phyloP scores from a whole-genome alignment of 495 filamentous ascomycete genomes.

The Xylona heveae region DNA sequence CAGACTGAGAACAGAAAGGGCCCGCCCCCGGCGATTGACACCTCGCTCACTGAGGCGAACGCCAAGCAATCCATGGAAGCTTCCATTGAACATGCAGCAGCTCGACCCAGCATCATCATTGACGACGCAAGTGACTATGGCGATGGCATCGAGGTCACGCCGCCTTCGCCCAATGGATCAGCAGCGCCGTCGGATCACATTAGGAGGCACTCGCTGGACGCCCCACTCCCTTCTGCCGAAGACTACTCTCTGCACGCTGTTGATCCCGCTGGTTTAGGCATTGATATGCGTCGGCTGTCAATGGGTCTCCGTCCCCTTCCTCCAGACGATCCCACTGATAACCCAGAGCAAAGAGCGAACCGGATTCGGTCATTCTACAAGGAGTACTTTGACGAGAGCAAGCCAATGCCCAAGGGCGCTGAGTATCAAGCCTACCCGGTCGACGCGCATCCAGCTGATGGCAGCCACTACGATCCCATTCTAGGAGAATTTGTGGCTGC shows the following conservation, averaged over 20 bases:
- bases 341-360: constrained; percentile 86
- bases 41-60: constrained; percentile 5
- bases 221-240: background rate
- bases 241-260: too few species aligned
- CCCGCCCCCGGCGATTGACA: constrained; percentile 7
- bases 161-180: constrained; percentile 13
- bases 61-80: constrained; percentile 17
- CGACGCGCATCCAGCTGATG: constrained; percentile 23
- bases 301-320: constrained; percentile 87
- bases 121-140: constrained; percentile 40
- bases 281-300: constrained; percentile 52
- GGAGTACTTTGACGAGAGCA: constrained; percentile 89
- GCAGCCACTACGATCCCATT: constrained; percentile 46
- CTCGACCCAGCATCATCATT: constrained; percentile 7
- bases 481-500: constrained; percentile 55
- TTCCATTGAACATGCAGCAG: constrained; percentile 6
- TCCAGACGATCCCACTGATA: constrained; percentile 63
- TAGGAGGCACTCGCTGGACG: background rate
- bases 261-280: constrained; percentile 21
- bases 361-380: constrained; percentile 97
- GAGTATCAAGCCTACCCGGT: constrained; percentile 30
- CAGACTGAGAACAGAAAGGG: constrained; percentile 4
- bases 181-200: too few species aligned
- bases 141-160: constrained; percentile 32
- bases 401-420: constrained; percentile 21